Evolutionary conservation across 2,329 filamentous ascomycete genomes (phyloP), one percentile per base, ranked within the genome.

Genomic region (Epichloe festucae): DNA sequence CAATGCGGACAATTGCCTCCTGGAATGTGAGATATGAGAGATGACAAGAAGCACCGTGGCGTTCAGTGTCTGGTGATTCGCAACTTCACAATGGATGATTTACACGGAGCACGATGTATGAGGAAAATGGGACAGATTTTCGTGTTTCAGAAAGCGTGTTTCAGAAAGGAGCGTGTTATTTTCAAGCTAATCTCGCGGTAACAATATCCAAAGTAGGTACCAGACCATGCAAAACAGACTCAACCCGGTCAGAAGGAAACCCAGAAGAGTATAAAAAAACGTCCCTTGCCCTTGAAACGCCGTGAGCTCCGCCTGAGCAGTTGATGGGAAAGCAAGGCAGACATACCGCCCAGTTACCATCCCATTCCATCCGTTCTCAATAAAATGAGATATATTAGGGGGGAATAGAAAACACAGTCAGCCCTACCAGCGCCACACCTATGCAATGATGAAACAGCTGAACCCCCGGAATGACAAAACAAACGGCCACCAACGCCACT

Each of bases 401-500:
- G 17, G 21, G 14, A n/a, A 35, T 21, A 14, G n/a, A 49, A 46
- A 36, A 39, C 21, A 4, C 31, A 39, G 45, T 23, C 19, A 44
- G 31, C 31, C 31, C 34, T 15, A 39, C 31, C 27, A 34, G 45
- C 50, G 39, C 50, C 45, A 39, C 45, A 41, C 8, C 4, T 12
- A 45, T 52, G 50, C 45, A 48, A 44, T 34, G 31, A 52, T n/a
- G 2, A 36, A 27, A 39, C 12, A 48, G 46, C 46, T 39, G 34
- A 52, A 48, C 31, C 14, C 21, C 21, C 27, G 21, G 41, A 17
- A 47, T 19, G 12, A 21, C 14, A 48, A 4, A 7, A 34, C 4
- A 40, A 48, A 27, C 35, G 8, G 5, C 39, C 40, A 23, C 17
- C 54, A 49, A 51, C 54, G 50, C 54, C 54, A 34, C 39, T 36